Evolutionary conservation across 2,329 filamentous ascomycete species (phyloP), one percentile per base, ranked within the genome.

Genomic region (Hymenoscyphus infarciens): DNA sequence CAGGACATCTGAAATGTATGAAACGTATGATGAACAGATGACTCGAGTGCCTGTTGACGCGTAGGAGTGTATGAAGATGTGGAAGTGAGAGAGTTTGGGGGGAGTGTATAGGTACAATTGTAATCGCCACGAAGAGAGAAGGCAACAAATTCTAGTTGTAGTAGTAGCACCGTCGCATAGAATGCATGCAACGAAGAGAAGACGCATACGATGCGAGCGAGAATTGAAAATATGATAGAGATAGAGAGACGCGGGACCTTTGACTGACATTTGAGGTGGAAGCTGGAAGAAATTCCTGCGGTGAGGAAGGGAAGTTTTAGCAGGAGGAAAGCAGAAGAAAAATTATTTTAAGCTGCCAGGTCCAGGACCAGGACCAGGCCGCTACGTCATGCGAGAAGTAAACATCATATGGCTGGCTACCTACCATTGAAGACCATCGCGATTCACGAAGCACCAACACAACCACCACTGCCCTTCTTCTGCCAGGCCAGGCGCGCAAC

Each of bases 1-100:
- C 58, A 61, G 62, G 60, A 66, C 62, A 67, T 65, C 56, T 66
- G 63, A 65, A 57, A 64, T 69, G 66, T 72, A 69, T 70, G 64
- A 70, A 70, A 68, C 59, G 61, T 64, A 59, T 65, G 60, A 69
- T 64, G 61, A 67, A 64, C 27, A 27, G 25, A 27, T 27, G 25
- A 27, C 25, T 27, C 25, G 62, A 52, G 19, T 52, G 45, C 45
- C 45, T 52, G 45, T 52, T 22, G 13, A 52, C 19, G 16, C 33
- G 58, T 60, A 53, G 58, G 45, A 35, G 25, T 53, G 27, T 60
- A 35, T 42, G 45, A 60, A 52, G 0, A 22, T 13, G 19, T 5
- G n/a, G 19, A 45, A 45, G 22, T 25, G 10, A 8, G 45, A 25
- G 45, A 15, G 45, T 22, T 19, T 19, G 6, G 42, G n/a, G 19